Conservation (phyloP, 176 grass and related monocot genomes). For the Eragrostis curvula region DNA sequence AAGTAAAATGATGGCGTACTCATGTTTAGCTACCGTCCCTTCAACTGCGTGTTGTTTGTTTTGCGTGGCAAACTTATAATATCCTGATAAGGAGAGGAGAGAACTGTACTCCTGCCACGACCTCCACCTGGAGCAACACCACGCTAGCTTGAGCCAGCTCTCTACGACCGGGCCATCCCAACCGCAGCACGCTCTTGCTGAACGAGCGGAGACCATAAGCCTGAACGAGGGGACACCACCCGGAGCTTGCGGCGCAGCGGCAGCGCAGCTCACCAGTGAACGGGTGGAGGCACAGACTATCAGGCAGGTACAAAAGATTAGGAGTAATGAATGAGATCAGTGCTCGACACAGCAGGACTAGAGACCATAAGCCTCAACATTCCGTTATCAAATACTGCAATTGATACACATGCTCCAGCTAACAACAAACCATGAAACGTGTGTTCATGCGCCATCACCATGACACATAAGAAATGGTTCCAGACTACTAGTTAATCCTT, state of each 20-base stretch:
- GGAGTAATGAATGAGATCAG: not conserved
- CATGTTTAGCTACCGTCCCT: not conserved
- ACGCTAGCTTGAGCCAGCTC: no score
- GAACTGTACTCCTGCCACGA: no score
- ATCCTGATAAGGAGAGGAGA: no score
- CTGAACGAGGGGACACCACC: no score
- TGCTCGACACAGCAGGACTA: no score
- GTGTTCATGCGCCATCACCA: not conserved
- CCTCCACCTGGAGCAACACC: no score
- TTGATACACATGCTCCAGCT: not conserved
- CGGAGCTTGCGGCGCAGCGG: no score
- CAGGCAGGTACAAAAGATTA: slow-evolving; percentile 9
- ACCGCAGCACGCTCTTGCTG: not conserved
- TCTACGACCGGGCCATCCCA: no score
- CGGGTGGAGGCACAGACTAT: not conserved
- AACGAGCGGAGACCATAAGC: no score
- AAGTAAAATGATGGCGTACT: no score
- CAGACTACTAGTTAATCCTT: slow-evolving; percentile 5
- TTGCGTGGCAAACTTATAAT: no score
- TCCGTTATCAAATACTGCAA: not conserved
- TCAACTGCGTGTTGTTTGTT: not conserved
- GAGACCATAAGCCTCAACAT: not conserved
- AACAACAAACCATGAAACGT: not conserved
- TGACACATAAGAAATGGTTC: not conserved
- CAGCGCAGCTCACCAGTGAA: no score